phyloP scores from a whole-genome alignment of 1,284 basidiomycete species.

The Inonotus obliquus region DNA sequence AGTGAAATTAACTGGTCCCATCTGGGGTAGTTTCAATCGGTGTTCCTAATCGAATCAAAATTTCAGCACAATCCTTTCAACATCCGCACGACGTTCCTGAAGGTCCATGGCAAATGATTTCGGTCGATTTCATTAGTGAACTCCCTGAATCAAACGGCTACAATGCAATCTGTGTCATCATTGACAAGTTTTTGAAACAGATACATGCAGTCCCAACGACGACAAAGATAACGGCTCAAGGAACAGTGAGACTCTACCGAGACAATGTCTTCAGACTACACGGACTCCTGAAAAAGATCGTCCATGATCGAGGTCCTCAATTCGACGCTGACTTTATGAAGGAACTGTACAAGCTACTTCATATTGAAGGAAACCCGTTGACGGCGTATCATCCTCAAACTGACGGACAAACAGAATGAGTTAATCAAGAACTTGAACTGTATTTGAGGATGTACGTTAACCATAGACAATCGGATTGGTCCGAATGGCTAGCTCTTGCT shows the following conservation, averaged over 20 bases:
- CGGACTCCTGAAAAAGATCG: not conserved
- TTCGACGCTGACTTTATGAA: not conserved
- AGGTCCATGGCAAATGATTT: not conserved
- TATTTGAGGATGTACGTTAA: not conserved
- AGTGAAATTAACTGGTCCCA: no score
- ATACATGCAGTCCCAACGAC: not conserved
- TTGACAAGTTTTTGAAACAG: not conserved
- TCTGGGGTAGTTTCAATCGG: no score
- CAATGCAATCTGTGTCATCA: not conserved
- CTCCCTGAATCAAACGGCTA: not conserved
- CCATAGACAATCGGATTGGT: not conserved
- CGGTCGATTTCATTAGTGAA: not conserved
- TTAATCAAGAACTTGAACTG: slow-evolving; percentile 9
- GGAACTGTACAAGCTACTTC: not conserved
- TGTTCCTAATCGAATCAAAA: no score
- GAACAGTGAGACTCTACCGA: not conserved
- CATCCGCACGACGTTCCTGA: not conserved
- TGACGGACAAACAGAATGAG: not conserved
- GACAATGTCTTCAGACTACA: not conserved
- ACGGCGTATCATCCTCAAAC: slow-evolving; percentile 32
- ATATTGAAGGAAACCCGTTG: not conserved
- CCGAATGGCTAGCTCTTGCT: not conserved
- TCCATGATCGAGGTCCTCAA: not conserved
- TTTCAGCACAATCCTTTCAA: no score
- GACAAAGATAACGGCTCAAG: not conserved